Evolutionary conservation across 306 rosid genomes (phyloP).

Genomic region (Cyamopsis tetragonoloba): DNA sequence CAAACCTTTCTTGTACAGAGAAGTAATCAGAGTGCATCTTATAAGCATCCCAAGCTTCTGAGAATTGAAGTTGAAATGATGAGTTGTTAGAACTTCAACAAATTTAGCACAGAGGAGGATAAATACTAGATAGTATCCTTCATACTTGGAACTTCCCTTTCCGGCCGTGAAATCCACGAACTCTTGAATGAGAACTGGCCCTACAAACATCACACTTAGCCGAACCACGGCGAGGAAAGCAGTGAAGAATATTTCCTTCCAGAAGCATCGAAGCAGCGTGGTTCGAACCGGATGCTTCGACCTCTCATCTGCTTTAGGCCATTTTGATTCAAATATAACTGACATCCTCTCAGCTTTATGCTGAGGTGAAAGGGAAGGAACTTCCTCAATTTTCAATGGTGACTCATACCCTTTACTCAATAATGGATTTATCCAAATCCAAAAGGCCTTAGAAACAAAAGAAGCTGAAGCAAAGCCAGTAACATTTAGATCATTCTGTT

Average conservation of each 20-base stretch:
- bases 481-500: constrained; percentile 39
- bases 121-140: constrained; percentile 81
- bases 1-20: constrained; percentile 81
- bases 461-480: constrained; percentile 87
- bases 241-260: constrained; percentile 67
- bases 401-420: constrained; percentile 66
- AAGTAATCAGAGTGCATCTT: constrained; percentile 70
- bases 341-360: constrained; percentile 78
- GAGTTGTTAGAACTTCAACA: constrained; percentile 65
- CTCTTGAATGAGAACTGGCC: constrained; percentile 70
- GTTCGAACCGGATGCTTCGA: constrained; percentile 68
- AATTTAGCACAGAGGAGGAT: constrained; percentile 65
- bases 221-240: constrained; percentile 70
- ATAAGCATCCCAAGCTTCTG: constrained; percentile 95
- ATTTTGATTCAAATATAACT: constrained; percentile 54
- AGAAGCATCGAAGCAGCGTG: constrained; percentile 75
- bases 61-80: constrained; percentile 85
- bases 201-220: constrained; percentile 67
- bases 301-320: constrained; percentile 75
- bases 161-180: constrained; percentile 82
- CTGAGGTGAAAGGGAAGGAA: constrained; percentile 68
- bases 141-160: constrained; percentile 62
- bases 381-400: constrained; percentile 60
- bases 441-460: constrained; percentile 56
- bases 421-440: constrained; percentile 93